Conservation (phyloP, 345 rosid genomes). For the Arabidopsis arenosa region DNA sequence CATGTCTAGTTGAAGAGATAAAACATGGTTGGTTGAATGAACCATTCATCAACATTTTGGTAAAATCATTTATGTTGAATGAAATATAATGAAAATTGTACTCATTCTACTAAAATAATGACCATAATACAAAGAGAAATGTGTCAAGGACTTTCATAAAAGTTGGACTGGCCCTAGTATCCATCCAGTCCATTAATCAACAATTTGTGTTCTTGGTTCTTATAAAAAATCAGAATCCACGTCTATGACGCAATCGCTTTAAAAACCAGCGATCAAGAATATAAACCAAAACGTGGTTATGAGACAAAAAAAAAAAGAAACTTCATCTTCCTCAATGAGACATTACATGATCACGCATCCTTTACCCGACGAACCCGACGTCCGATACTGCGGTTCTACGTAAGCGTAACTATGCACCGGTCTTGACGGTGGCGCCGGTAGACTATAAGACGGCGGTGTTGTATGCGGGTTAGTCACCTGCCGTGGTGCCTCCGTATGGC, state of each 20-base stretch:
- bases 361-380: background rate
- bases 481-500: background rate
- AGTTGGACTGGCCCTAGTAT: background rate
- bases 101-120: background rate
- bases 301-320: background rate
- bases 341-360: slow-evolving; percentile 38
- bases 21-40: too few relatives aligned
- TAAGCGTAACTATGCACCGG: slow-evolving; percentile 22
- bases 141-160: background rate
- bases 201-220: background rate
- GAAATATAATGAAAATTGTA: background rate
- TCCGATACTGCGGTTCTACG: slow-evolving; percentile 32
- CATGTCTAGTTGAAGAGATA: too few relatives aligned
- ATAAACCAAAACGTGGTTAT: background rate
- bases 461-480: slow-evolving; percentile 20
- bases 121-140: background rate
- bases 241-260: slow-evolving; percentile 34
- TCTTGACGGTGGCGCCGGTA: slow-evolving; percentile 17
- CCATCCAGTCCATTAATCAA: background rate
- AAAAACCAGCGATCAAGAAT: slow-evolving; percentile 26
- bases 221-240: background rate
- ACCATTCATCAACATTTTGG: background rate
- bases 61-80: background rate
- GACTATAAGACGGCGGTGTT: slow-evolving; percentile 1
- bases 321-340: background rate